Conservation (phyloP, 1,284 basidiomycete species). For the Boletus mariae region DNA sequence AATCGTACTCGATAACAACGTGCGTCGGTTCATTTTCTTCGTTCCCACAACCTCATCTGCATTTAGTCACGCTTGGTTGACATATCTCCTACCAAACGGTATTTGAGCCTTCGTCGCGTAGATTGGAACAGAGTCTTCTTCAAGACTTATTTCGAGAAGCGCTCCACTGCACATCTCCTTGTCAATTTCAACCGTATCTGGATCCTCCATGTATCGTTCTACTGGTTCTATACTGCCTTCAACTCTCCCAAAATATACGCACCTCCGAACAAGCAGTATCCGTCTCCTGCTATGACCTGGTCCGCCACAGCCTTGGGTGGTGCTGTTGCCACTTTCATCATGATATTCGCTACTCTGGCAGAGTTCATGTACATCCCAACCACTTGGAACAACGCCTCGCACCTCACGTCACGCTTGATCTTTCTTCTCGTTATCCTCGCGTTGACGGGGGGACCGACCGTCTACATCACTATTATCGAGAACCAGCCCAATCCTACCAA, state of each 20-base stretch:
- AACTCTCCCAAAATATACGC: slow-evolving; percentile 95
- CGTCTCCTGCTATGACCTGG: slow-evolving; percentile 82
- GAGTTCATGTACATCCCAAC: slow-evolving; percentile 97
- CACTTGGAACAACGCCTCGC: slow-evolving; percentile 95
- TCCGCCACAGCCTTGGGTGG: slow-evolving; percentile 91
- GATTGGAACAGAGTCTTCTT: slow-evolving; percentile 94
- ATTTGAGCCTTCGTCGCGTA: slow-evolving; percentile 85
- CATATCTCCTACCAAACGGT: slow-evolving; percentile 84
- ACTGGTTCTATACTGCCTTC: slow-evolving; percentile 94
- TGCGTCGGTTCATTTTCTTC: slow-evolving; percentile 35
- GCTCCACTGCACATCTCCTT: slow-evolving; percentile 86
- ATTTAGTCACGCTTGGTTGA: slow-evolving; percentile 85
- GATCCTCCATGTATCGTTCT: slow-evolving; percentile 89
- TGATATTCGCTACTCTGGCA: slow-evolving; percentile 86
- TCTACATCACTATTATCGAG: slow-evolving; percentile 85
- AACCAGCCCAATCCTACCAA: slow-evolving; percentile 43
- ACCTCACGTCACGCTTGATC: slow-evolving; percentile 83
- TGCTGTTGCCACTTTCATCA: slow-evolving; percentile 84
- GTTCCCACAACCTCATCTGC: slow-evolving; percentile 5
- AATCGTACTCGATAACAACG: slow-evolving; percentile 86
- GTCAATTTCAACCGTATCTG: slow-evolving; percentile 98
- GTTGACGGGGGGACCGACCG: slow-evolving; percentile 83
- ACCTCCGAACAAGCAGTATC: slow-evolving; percentile 53
- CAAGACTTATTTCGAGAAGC: slow-evolving; percentile 96
- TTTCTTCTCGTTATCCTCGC: slow-evolving; percentile 86